Evolutionary conservation across 2,329 filamentous ascomycete species (phyloP).

Genomic region (Ambrosiella xylebori): DNA sequence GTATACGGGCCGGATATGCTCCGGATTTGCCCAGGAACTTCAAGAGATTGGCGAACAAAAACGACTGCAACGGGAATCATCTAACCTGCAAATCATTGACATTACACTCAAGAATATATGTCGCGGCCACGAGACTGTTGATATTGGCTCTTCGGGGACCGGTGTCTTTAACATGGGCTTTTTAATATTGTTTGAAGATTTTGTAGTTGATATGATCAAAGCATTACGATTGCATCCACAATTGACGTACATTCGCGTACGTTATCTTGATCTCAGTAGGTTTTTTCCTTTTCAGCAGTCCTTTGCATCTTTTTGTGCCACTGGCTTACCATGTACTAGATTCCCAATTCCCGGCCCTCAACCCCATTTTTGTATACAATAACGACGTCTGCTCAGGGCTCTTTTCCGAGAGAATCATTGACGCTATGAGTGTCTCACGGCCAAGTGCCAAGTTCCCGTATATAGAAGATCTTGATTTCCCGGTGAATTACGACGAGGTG

Average conservation of each 20-base stretch:
- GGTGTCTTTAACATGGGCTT: slow-evolving; percentile 58
- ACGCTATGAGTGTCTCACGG: neutral
- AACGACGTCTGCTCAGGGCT: neutral
- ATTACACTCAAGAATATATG: slow-evolving; percentile 62
- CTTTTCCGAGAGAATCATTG: neutral
- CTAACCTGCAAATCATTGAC: slow-evolving; percentile 39
- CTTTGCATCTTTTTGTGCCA: neutral
- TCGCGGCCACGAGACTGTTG: slow-evolving; percentile 24
- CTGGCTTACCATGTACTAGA: neutral
- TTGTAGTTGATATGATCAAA: slow-evolving; percentile 46
- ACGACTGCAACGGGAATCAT: neutral
- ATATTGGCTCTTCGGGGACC: slow-evolving; percentile 42
- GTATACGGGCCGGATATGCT: slow-evolving; percentile 57
- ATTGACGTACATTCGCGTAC: slow-evolving; percentile 50
- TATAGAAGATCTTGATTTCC: neutral
- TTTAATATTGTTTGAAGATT: slow-evolving; percentile 51
- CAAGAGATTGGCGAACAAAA: slow-evolving; percentile 16
- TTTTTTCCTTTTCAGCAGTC: slow-evolving; percentile 3
- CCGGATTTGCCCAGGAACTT: slow-evolving; percentile 46
- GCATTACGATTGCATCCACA: slow-evolving; percentile 39
- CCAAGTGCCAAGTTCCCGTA: neutral
- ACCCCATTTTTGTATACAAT: neutral
- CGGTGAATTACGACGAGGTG: neutral
- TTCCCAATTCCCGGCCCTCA: neutral
- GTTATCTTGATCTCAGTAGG: slow-evolving; percentile 55